Base-by-base conservation (phyloP, 352 stramenopile species). In the Aphanomyces invadans region DNA sequence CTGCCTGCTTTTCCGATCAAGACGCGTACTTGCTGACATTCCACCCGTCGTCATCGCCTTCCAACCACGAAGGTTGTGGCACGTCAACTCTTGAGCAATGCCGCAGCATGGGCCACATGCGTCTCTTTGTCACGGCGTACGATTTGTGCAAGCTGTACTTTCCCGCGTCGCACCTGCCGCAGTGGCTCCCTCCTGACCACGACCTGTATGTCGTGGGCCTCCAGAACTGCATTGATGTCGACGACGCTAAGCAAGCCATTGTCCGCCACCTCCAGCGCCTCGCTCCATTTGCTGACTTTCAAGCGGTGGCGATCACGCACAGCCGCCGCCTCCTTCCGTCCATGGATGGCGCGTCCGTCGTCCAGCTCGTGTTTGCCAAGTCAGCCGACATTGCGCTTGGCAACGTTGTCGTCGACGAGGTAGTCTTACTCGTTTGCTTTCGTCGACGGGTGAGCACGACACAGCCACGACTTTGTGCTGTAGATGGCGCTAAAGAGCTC, bases 281-380 rank as follows among this genome's bases (percentile, higher is more conserved):
- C 25, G 11, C 32, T 17, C 33, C 12, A 26, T n/a, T 53, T 12
- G 42, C 23, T 4, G 17, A 53, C 9, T 51, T 25, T 19, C 26
- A 51, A 53, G 32, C 23, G 23, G 44, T 65, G 44, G 12, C 57
- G 44, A 52, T 52, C 44, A 25, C 44, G 4, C 10, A 7, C 26
- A 23, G n/a, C 28, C 23, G 33, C 26, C 57, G 57, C 39, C 23
- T 19, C 12, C 19, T 36, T 0, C 15, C 46, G 21, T 36, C 46
- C 29, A 31, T 25, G 25, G 28, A 25, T 2, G 57, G 91, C 78
- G 81, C 81, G 9, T 75, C 76, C 0, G 79, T 92, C 19, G 90
- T 84, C 64, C 83, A 94, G 70, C 88, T 94, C 52, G 76, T 94
- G 7, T 94, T 94, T 70, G 81, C 91, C 51, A 91, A 91, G 74